Evolutionary conservation across 768 basidiomycete species (phyloP), one percentile per base, ranked within the genome.

Genomic region (Termitomyces titanicus): DNA sequence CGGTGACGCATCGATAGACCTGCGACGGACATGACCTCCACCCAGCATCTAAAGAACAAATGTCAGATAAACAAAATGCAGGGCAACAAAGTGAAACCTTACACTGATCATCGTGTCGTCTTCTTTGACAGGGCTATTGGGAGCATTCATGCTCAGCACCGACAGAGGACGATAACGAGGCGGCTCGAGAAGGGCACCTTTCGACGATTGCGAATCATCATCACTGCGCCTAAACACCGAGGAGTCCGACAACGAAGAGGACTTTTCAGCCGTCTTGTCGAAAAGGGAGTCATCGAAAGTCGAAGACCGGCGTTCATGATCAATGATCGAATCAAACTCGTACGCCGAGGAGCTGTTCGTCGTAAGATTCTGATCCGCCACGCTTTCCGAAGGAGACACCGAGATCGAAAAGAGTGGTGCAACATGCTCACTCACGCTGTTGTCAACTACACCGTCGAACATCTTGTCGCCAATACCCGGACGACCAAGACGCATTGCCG

Each of bases 401-500:
- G 85, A 80, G 56, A 91, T 89, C 0, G 87, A 72, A 0, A 76
- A 65, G 25, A 91, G 74, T 0, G 86, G 80, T 56, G 79, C 75
- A 1, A 77, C 79, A 45, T 74, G 77, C 34, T 81, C 82, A 7
- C 61, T 67, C 18, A 64, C 65, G n/a, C 18, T 33, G 17, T 33
- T 29, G 8, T 51, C 55, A 10, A 56, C 33, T 47, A 42, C 27
- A 12, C 76, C 83, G 35, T 88, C 84, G 58, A 93, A 88, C 91
- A 93, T 93, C 78, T 92, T 93, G 68, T 93, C 91, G 1, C 91
- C 90, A 3, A 92, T 66, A 3, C 85, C 88, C 2, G 91, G 91
- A 10, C 90, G 79, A 2, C 78, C 83, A 0, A 88, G 68, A n/a
- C 79, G 73, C 60, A 74, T 68, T 3, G 70, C 75, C 10, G 87